These are phyloP conservation scores for Neurospora sp. DNA, from an alignment of 495 filamentous ascomycete species.

Conservation along the genomic window DNA sequence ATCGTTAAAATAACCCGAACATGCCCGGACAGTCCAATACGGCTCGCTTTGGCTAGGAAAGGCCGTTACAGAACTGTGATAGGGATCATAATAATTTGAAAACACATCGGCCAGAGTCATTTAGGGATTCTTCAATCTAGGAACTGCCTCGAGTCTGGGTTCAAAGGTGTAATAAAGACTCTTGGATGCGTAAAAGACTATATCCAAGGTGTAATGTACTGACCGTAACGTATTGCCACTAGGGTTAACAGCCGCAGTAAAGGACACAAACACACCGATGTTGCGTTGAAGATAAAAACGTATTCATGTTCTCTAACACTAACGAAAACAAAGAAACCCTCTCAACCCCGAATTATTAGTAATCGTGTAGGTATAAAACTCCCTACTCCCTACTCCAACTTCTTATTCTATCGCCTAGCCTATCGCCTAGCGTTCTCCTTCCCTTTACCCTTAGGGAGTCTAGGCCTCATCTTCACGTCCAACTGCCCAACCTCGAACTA, in stretches of 20 bases:
- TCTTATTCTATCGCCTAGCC: background rate
- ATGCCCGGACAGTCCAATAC: no score
- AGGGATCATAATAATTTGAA: no score
- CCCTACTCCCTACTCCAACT: background rate
- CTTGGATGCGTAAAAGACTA: no score
- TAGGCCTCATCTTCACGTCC: background rate
- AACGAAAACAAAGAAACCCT: background rate
- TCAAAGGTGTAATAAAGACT: no score
- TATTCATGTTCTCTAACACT: background rate
- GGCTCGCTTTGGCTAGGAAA: no score
- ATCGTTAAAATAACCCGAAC: no score
- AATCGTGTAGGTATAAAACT: background rate
- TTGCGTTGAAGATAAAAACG: background rate
- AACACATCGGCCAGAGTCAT: no score
- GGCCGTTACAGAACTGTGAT: no score
- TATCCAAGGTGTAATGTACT: no score
- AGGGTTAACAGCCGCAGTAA: background rate
- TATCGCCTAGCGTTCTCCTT: background rate
- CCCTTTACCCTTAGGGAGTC: background rate
- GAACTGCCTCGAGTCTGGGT: no score
- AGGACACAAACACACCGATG: background rate
- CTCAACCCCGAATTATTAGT: background rate
- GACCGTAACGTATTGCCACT: no score
- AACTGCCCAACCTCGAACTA: background rate
- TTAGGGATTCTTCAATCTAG: no score